These are phyloP conservation scores for Fusarium domesticum DNA, from an alignment of 2,329 filamentous ascomycete genomes.

Conservation along the genomic window DNA sequence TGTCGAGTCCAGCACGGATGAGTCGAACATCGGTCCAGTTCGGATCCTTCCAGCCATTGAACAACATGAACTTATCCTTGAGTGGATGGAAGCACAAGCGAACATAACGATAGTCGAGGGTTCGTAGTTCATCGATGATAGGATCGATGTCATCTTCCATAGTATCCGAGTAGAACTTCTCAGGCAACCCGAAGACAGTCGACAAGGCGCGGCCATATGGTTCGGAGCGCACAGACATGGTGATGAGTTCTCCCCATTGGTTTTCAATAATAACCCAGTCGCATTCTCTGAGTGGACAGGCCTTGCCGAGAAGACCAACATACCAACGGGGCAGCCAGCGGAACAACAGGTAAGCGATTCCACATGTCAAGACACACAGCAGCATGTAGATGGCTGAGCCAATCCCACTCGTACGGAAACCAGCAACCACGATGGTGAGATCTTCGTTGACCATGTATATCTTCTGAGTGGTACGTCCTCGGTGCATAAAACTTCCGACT, in stretches of 20 bases:
- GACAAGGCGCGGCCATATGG: slow-evolving; percentile 55
- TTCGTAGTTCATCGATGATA: slow-evolving; percentile 69
- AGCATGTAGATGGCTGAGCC: slow-evolving; percentile 68
- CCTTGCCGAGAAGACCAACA: slow-evolving; percentile 68
- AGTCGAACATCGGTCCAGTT: slow-evolving; percentile 75
- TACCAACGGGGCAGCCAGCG: slow-evolving; percentile 90
- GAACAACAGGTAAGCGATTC: slow-evolving; percentile 78
- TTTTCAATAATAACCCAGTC: slow-evolving; percentile 96
- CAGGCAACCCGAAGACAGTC: slow-evolving; percentile 64
- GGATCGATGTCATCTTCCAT: slow-evolving; percentile 67
- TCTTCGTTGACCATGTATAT: slow-evolving; percentile 92
- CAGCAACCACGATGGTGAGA: slow-evolving; percentile 87
- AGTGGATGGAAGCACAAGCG: slow-evolving; percentile 87
- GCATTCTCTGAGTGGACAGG: slow-evolving; percentile 68
- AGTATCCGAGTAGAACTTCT: slow-evolving; percentile 55
- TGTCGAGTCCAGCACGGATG: slow-evolving; percentile 77
- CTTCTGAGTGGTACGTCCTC: slow-evolving; percentile 76
- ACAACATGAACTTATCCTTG: slow-evolving; percentile 83
- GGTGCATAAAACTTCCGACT: slow-evolving; percentile 59
- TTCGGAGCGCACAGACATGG: slow-evolving; percentile 63
- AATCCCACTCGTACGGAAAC: slow-evolving; percentile 73
- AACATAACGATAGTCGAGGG: slow-evolving; percentile 90
- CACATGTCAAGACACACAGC: slow-evolving; percentile 69
- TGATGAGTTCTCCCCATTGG: slow-evolving; percentile 88
- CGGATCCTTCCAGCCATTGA: slow-evolving; percentile 91